Conservation (phyloP, 345 rosid species). For the Salix viminalis region DNA sequence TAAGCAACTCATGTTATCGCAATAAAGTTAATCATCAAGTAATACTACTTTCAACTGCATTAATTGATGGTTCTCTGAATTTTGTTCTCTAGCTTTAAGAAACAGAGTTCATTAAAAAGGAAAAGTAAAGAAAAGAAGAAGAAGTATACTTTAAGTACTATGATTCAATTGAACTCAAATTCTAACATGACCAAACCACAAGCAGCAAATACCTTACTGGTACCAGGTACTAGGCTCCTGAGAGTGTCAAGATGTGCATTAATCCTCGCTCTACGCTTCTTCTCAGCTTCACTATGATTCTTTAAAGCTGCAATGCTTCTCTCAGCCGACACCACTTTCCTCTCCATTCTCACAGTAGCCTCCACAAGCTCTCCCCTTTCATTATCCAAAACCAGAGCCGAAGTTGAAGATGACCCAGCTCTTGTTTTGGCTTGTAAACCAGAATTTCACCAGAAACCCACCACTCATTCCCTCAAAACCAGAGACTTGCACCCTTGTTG, state of each 20-base stretch:
- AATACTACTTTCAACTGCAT: background rate
- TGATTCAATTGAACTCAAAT: background rate
- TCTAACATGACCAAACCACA: background rate
- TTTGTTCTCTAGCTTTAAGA: background rate
- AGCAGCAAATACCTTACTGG: slow-evolving; percentile 39
- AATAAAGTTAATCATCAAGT: too few species aligned
- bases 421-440: slow-evolving; percentile 4
- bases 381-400: slow-evolving; percentile 48
- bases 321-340: slow-evolving; percentile 45
- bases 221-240: slow-evolving; percentile 51
- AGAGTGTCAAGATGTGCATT: slow-evolving; percentile 64
- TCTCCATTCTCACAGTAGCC: slow-evolving; percentile 40
- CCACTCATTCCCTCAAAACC: background rate
- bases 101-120: background rate
- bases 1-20: background rate
- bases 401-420: slow-evolving; percentile 7
- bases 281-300: slow-evolving; percentile 73
- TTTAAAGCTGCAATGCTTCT: slow-evolving; percentile 52
- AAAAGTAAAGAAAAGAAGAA: background rate
- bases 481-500: background rate
- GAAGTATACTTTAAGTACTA: background rate
- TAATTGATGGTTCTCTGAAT: background rate
- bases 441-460: background rate
- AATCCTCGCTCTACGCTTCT: slow-evolving; percentile 74
- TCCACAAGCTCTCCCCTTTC: slow-evolving; percentile 56